phyloP scores from a whole-genome alignment of 2,329 filamentous ascomycete species.

The Zymoseptoria ardabiliae region DNA sequence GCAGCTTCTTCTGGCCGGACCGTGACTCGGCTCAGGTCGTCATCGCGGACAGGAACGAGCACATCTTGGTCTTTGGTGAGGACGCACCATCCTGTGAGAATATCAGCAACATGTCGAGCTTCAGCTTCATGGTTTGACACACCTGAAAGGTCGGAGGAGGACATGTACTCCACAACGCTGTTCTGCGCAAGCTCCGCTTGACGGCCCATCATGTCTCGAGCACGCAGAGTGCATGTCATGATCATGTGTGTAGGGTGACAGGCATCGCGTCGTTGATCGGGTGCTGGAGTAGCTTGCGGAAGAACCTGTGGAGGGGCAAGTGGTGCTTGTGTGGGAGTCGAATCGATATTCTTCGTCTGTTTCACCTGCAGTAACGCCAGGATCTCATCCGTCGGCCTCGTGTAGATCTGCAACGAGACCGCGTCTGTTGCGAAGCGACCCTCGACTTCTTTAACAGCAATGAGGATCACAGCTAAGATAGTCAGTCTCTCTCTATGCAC shows the following conservation, averaged over 20 bases:
- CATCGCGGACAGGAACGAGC: neutral
- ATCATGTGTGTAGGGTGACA: neutral
- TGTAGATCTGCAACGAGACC: neutral
- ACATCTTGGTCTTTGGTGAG: neutral
- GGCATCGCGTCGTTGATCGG: neutral
- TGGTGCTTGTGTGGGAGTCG: neutral
- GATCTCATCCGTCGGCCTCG: neutral
- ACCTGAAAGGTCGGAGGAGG: neutral
- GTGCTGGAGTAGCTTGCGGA: neutral
- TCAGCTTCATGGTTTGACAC: neutral
- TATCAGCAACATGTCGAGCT: neutral
- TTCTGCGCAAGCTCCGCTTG: neutral
- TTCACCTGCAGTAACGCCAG: neutral
- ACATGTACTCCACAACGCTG: neutral
- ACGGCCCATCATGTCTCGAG: neutral
- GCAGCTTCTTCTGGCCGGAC: neutral
- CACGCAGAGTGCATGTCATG: neutral
- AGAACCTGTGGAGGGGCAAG: neutral
- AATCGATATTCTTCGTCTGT: neutral
- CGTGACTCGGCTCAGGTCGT: neutral
- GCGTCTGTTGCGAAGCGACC: neutral
- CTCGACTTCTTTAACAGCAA: neutral
- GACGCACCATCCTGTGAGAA: neutral
- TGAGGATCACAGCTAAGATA: neutral
- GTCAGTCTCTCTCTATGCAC: neutral